A percentile compares a stretch with the other conserved stretches of the same genome.
Conservation (phyloP, 192 early-diverging fungal genomes). For the Borealophlyctis nickersoniae region DNA sequence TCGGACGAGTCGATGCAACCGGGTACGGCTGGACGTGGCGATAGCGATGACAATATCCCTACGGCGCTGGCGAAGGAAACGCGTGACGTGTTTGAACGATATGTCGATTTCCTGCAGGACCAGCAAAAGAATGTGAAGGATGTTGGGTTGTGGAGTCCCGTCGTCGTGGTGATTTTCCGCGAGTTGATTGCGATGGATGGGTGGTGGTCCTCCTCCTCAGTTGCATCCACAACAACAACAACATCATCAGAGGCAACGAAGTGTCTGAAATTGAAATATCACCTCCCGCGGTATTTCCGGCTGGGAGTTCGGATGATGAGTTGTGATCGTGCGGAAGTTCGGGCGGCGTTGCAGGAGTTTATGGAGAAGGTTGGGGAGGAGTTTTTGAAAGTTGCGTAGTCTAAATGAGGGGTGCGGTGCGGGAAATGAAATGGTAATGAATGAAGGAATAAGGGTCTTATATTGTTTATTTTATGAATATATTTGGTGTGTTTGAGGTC, state of each 20-base stretch:
- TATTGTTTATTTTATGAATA: too few relatives aligned
- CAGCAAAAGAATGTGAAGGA: constrained; percentile 41
- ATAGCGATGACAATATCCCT: not conserved
- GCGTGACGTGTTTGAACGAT: constrained; percentile 42
- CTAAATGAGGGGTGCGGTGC: constrained; percentile 1
- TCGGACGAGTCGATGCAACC: constrained; percentile 1
- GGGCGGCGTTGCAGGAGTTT: constrained; percentile 42
- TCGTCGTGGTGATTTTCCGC: constrained; percentile 45
- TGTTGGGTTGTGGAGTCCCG: constrained; percentile 52
- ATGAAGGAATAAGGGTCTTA: too few relatives aligned
- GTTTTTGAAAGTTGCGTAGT: constrained; percentile 21
- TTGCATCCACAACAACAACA: not conserved
- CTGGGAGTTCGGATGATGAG: constrained; percentile 42
- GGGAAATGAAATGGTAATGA: too few relatives aligned
- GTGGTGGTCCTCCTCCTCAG: constrained; percentile 33
- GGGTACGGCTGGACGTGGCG: not conserved
- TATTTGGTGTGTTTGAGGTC: too few relatives aligned
- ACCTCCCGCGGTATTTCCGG: constrained; percentile 36
- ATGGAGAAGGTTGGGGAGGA: constrained; percentile 44
- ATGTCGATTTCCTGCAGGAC: constrained; percentile 38
- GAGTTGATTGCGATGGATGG: constrained; percentile 44
- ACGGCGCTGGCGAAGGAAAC: constrained; percentile 40
- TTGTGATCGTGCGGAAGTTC: constrained; percentile 42
- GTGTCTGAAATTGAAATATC: constrained; percentile 18
- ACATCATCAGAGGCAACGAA: not conserved